These are phyloP conservation scores for Obba rivulosa DNA, from an alignment of 768 basidiomycete genomes.

Conservation along the genomic window DNA sequence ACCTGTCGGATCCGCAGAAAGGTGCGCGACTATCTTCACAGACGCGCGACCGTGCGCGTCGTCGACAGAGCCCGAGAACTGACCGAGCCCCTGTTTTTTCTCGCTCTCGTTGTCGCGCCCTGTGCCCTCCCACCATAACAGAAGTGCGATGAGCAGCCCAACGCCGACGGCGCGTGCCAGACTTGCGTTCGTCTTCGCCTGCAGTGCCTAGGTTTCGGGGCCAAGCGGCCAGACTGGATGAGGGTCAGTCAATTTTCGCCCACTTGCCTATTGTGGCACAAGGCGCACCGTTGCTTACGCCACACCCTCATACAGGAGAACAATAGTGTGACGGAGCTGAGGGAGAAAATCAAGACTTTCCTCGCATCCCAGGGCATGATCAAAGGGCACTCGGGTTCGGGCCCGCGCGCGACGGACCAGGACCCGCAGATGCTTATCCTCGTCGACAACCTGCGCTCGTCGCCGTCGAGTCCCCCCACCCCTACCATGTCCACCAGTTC, in stretches of 20 bases:
- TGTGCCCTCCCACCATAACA: slow-evolving; percentile 26
- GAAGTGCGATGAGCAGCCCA: slow-evolving; percentile 82
- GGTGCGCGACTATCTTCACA: slow-evolving; percentile 34
- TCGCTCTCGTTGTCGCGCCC: slow-evolving; percentile 11
- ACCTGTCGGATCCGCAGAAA: slow-evolving; percentile 84
- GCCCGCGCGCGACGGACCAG: slow-evolving; percentile 50
- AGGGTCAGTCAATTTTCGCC: slow-evolving; percentile 45
- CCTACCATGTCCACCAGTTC: slow-evolving; percentile 43
- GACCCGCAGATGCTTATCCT: slow-evolving; percentile 54
- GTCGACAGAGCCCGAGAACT: slow-evolving; percentile 9
- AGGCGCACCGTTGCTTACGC: slow-evolving; percentile 7
- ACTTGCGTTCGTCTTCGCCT: slow-evolving; percentile 76
- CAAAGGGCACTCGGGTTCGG: slow-evolving; percentile 77
- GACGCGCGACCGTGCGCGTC: slow-evolving; percentile 11
- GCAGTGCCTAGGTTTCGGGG: slow-evolving; percentile 83
- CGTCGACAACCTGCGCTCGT: slow-evolving; percentile 34
- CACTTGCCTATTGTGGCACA: slow-evolving; percentile 2
- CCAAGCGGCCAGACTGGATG: slow-evolving; percentile 82
- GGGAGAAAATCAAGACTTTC: slow-evolving; percentile 76
- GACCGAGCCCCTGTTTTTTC: slow-evolving; percentile 12
- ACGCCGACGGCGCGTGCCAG: slow-evolving; percentile 56
- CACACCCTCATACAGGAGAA: slow-evolving; percentile 45
- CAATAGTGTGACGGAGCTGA: slow-evolving; percentile 58
- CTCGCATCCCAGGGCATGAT: slow-evolving; percentile 84
- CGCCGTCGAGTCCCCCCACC: slow-evolving; percentile 39